A percentile compares a stretch with the other conserved stretches of the same genome.
These are phyloP conservation scores for Candida sojae DNA, from an alignment of 1,139 yeast species.

Conservation along the genomic window DNA sequence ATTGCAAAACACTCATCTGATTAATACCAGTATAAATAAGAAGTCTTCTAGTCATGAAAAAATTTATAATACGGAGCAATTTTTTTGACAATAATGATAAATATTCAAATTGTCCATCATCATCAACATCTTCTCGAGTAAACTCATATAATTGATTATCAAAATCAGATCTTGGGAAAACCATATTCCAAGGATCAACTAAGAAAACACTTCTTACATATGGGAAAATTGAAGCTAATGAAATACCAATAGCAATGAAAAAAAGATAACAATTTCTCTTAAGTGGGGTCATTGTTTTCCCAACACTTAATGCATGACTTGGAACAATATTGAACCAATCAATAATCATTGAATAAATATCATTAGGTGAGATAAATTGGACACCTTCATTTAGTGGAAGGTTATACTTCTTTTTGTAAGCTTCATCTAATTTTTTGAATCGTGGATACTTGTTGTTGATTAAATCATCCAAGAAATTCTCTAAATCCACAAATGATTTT, in stretches of 20 bases:
- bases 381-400: not conserved
- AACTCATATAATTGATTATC: slow-evolving; percentile 24
- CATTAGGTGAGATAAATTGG: slow-evolving; percentile 2
- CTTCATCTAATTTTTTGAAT: slow-evolving; percentile 25
- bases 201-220: slow-evolving; percentile 36
- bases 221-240: slow-evolving; percentile 33
- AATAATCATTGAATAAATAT: slow-evolving; percentile 33
- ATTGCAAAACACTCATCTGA: slow-evolving; percentile 19
- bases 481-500: slow-evolving; percentile 26
- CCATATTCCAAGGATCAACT: slow-evolving; percentile 36
- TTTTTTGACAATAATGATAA: slow-evolving; percentile 21
- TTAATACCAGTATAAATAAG: slow-evolving; percentile 25
- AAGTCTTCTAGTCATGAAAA: slow-evolving; percentile 30
- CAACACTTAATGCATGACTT: slow-evolving; percentile 32
- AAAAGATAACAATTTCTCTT: slow-evolving; percentile 37
- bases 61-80: slow-evolving; percentile 26
- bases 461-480: slow-evolving; percentile 29
- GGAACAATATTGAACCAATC: slow-evolving; percentile 41
- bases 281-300: slow-evolving; percentile 28
- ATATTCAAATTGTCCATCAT: slow-evolving; percentile 20
- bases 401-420: slow-evolving; percentile 17
- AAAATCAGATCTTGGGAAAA: slow-evolving; percentile 35
- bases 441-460: slow-evolving; percentile 29
- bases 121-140: slow-evolving; percentile 16
- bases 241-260: slow-evolving; percentile 36